Evolutionary conservation across 208 protist genomes (phyloP), one percentile per base, ranked within the genome.

Genomic region (Leptomonas seymouri): DNA sequence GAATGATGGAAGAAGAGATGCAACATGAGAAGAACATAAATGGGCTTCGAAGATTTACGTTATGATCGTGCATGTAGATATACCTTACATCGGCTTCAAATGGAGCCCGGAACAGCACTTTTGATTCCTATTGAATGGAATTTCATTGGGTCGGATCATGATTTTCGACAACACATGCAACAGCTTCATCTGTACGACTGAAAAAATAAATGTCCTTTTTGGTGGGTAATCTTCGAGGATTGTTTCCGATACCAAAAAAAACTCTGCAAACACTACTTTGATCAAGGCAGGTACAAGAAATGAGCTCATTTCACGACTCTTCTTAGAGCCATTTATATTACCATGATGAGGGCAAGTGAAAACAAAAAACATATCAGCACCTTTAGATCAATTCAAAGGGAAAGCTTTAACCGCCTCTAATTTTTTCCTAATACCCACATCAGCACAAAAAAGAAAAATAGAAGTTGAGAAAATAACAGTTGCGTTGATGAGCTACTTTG

Each of bases 401-500:
- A 62, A 50, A 56, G 21, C 25, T 18, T 48, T 63, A 44, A 61
- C 27, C 30, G 67, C 20, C 27, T 62, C 71, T 67, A 25, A 11
- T 55, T 25, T 67, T 30, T 53, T 44, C 45, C 18, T 67, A 36
- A 69, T 48, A 58, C 46, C 54, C 21, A 41, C 55, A 48, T 30
- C 54, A 30, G 49, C 51, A 49, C 46, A 62, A 45, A 28, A 57
- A 3, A n/a, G 34, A 21, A 71, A 30, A 31, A 73, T 49, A 53
- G 25, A 67, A 71, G 45, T 48, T 61, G 67, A 84, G 71, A 57
- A 58, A 66, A 68, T 64, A 63, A 56, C 42, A 71, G 28, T 60
- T 21, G 25, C 42, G 5, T 34, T 31, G 18, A 15, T 2, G 42
- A 53, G 0, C 60, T 55, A 67, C 71, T 71, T 71, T 7, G 56